These are phyloP conservation scores for Tagetes patula DNA, from an alignment of 129 eudicot species.

Conservation along the genomic window DNA sequence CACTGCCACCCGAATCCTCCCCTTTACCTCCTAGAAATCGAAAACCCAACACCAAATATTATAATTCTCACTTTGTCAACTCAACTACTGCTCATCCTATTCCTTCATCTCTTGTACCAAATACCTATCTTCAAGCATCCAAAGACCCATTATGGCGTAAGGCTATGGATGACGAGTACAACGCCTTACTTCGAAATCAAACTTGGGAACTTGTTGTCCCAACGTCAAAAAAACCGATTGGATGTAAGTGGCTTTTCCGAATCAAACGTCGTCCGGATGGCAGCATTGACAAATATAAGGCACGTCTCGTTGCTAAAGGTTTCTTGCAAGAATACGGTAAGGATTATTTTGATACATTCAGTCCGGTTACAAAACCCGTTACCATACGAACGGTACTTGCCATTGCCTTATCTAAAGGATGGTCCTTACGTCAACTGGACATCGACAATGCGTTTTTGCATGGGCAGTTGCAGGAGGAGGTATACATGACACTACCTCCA, in stretches of 20 bases:
- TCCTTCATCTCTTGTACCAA: neutral
- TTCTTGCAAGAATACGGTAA: too few species aligned
- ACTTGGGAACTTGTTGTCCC: conserved; percentile 22
- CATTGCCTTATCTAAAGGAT: neutral
- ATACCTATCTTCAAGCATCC: neutral
- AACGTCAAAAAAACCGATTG: neutral
- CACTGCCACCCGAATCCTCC: too few species aligned
- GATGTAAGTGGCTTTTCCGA: conserved; percentile 19
- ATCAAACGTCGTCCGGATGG: conserved; percentile 11
- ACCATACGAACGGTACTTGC: conserved; percentile 4
- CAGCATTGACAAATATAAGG: neutral
- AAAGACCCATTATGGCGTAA: conserved; percentile 6
- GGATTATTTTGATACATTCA: too few species aligned
- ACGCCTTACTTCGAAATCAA: neutral
- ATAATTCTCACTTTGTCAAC: too few species aligned
- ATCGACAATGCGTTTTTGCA: too few species aligned
- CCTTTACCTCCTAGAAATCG: neutral
- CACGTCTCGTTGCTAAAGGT: too few species aligned
- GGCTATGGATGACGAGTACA: conserved; percentile 21
- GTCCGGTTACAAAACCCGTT: neutral
- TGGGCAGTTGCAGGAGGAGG: too few species aligned
- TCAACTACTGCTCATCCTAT: too few species aligned
- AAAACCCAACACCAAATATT: neutral
- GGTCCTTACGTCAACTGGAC: neutral
- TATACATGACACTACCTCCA: neutral